Conservation (phyloP, 805 yeast genomes). For the Scheffersomyces lignosus region DNA sequence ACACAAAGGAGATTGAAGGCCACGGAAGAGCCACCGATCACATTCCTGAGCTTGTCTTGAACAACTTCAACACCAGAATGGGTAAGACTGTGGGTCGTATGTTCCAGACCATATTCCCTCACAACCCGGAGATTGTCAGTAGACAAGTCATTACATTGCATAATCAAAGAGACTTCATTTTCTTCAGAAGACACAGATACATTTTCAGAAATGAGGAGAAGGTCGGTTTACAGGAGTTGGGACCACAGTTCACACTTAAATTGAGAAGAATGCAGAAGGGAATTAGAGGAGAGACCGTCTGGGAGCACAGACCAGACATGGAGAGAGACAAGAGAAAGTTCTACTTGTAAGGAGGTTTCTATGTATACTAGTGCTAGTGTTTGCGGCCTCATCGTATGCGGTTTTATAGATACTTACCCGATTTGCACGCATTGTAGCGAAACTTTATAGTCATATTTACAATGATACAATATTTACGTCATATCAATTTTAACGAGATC, state of each 20-base stretch:
- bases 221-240: constrained; percentile 93
- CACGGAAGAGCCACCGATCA: constrained; percentile 92
- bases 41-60: constrained; percentile 86
- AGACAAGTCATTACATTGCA: constrained; percentile 94
- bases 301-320: constrained; percentile 97
- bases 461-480: no score
- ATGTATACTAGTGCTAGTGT: no score
- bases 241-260: constrained; percentile 93
- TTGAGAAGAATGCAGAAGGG: constrained; percentile 90
- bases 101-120: constrained; percentile 91
- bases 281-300: constrained; percentile 84
- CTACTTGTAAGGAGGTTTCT: constrained; percentile 59
- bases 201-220: constrained; percentile 84
- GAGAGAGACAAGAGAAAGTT: constrained; percentile 94
- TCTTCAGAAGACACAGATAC: constrained; percentile 94
- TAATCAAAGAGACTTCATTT: constrained; percentile 93
- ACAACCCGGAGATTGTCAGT: constrained; percentile 90
- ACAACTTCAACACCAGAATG: constrained; percentile 87
- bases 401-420: no score
- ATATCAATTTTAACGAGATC: no score
- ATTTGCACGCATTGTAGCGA: no score
- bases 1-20: constrained; percentile 74
- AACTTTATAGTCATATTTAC: no score
- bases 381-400: no score
- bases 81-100: constrained; percentile 92